phyloP scores from a whole-genome alignment of 2,329 filamentous ascomycete species.

The Fusarium xyrophilum region DNA sequence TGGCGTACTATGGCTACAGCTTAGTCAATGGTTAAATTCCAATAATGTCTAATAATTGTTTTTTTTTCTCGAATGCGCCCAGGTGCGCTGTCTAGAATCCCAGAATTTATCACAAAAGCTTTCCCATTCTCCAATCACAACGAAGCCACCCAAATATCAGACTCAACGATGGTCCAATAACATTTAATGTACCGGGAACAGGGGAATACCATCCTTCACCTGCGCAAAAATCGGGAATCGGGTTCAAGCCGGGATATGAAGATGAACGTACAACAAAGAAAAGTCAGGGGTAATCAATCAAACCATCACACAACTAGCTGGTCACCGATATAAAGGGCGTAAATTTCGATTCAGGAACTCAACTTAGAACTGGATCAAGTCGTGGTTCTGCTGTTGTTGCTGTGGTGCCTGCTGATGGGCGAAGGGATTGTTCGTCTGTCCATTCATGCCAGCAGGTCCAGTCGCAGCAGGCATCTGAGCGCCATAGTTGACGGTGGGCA shows the following conservation, averaged over 20 bases:
- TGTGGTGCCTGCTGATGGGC: conserved; percentile 53
- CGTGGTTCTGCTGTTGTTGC: conserved; percentile 59
- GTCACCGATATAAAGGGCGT: neutral
- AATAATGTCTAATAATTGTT: conserved; percentile 45
- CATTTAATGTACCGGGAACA: conserved; percentile 39
- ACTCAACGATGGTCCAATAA: conserved; percentile 34
- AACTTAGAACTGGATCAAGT: conserved; percentile 68
- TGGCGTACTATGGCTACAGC: conserved; percentile 23
- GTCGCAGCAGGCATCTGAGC: conserved; percentile 61
- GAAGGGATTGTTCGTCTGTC: conserved; percentile 65
- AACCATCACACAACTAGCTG: conserved; percentile 3
- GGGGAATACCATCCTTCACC: conserved; percentile 43
- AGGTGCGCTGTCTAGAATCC: conserved; percentile 45
- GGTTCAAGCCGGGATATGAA: conserved; percentile 30
- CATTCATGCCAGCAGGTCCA: conserved; percentile 63
- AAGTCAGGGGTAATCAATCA: conserved; percentile 20
- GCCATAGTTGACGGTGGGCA: conserved; percentile 66
- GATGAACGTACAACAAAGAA: conserved; percentile 29
- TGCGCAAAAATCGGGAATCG: conserved; percentile 40
- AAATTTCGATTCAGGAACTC: conserved; percentile 3
- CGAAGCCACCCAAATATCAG: conserved; percentile 37
- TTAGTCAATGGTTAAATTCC: conserved; percentile 38
- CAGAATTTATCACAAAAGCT: conserved; percentile 35
- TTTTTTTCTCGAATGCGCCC: conserved; percentile 45
- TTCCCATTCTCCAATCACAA: conserved; percentile 38